Evolutionary conservation across 495 filamentous ascomycete genomes (phyloP).

Genomic region (Podospora bellae-mahoneyi): DNA sequence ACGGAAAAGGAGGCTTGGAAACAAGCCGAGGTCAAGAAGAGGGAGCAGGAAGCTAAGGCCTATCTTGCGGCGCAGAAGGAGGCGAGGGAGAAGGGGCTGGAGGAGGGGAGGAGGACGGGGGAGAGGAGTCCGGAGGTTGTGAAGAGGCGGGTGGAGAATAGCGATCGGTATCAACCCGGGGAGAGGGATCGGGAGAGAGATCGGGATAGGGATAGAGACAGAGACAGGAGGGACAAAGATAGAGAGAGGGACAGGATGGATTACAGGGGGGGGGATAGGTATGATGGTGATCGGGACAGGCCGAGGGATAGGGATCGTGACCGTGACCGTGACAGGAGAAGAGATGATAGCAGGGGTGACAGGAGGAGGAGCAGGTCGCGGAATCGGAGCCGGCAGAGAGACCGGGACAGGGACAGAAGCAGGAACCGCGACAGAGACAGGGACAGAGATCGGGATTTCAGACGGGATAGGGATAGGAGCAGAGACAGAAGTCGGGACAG

Average conservation of each 20-base stretch:
- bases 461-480: constrained; percentile 22
- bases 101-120: constrained; percentile 38
- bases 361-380: constrained; percentile 9
- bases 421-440: constrained; percentile 16
- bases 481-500: constrained; percentile 16
- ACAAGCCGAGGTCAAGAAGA: constrained; percentile 51
- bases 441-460: constrained; percentile 18
- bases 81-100: constrained; percentile 49
- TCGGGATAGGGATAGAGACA: constrained; percentile 20
- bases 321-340: constrained; percentile 23
- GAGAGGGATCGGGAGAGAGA: constrained; percentile 38
- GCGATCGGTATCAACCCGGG: constrained; percentile 43
- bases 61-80: constrained; percentile 54
- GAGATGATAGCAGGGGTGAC: neutral
- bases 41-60: constrained; percentile 56
- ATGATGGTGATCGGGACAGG: constrained; percentile 20
- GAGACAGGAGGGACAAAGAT: constrained; percentile 17
- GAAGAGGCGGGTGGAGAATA: constrained; percentile 42
- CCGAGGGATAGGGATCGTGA: constrained; percentile 21
- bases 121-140: constrained; percentile 47
- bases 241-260: constrained; percentile 16
- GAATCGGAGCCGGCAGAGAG: constrained; percentile 15
- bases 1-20: constrained; percentile 48
- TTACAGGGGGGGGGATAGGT: constrained; percentile 17
- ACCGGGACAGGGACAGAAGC: constrained; percentile 13